phyloP scores from a whole-genome alignment of 169 alveolate species.

The Babesia sp. region DNA sequence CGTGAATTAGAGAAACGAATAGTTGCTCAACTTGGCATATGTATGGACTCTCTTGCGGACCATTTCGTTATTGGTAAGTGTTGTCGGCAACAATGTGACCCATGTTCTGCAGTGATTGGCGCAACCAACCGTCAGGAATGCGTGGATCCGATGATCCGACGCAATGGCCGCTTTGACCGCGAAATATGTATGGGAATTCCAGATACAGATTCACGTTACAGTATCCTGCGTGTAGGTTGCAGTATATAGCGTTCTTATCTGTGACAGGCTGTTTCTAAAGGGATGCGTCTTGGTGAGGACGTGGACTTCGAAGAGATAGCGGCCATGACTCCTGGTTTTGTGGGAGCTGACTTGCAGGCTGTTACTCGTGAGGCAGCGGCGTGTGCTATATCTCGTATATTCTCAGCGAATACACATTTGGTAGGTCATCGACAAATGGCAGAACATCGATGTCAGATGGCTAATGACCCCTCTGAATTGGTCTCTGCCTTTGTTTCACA shows the following conservation, averaged over 20 bases:
- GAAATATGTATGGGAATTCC: slow-evolving; percentile 95
- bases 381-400: slow-evolving; percentile 65
- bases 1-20: slow-evolving; percentile 93
- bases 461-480: neutral
- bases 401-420: neutral
- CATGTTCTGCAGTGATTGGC: slow-evolving; percentile 86
- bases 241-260: neutral
- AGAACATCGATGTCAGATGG: neutral
- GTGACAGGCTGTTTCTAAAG: slow-evolving; percentile 82
- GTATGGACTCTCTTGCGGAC: slow-evolving; percentile 86
- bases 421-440: neutral
- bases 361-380: slow-evolving; percentile 92
- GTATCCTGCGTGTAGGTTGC: slow-evolving; percentile 69
- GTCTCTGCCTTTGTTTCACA: slow-evolving; percentile 62
- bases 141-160: slow-evolving; percentile 96
- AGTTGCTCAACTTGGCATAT: slow-evolving; percentile 90
- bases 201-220: slow-evolving; percentile 85
- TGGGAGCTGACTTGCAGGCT: slow-evolving; percentile 95
- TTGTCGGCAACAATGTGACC: neutral
- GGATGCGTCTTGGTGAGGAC: slow-evolving; percentile 83
- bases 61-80: slow-evolving; percentile 70
- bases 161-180: slow-evolving; percentile 90
- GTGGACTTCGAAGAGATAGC: slow-evolving; percentile 81
- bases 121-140: slow-evolving; percentile 99
- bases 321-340: slow-evolving; percentile 85